Conservation (phyloP, 139 green algal genomes). For the Tetradesmus lagerheimii region DNA sequence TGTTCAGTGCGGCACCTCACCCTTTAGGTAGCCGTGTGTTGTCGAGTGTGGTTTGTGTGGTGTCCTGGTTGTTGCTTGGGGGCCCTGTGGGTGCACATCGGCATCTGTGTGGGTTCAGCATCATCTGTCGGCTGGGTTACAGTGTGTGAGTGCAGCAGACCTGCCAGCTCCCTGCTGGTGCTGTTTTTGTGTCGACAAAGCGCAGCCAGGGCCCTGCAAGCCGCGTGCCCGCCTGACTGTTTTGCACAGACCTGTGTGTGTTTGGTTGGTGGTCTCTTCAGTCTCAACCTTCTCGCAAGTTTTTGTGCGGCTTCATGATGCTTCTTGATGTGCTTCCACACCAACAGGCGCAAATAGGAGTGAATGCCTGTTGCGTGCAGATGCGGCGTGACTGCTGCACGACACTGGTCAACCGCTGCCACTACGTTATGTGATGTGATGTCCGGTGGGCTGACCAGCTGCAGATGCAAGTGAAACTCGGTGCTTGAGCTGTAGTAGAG, state of each 20-base stretch:
- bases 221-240: background rate
- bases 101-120: background rate
- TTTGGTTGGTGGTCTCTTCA: background rate
- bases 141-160: background rate
- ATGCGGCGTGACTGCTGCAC: background rate
- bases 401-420: background rate
- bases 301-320: conserved; percentile 4
- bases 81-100: background rate
- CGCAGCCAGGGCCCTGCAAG: background rate
- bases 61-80: background rate
- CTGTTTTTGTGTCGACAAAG: background rate
- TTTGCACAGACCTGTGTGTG: conserved; percentile 9
- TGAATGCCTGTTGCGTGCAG: background rate
- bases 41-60: background rate
- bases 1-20: background rate
- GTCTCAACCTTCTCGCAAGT: background rate
- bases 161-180: background rate
- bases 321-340: no score
- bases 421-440: background rate
- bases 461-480: background rate
- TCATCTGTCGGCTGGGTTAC: background rate
- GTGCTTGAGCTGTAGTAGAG: background rate
- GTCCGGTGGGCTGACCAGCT: background rate
- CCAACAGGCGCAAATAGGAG: background rate
- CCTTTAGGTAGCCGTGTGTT: background rate